phyloP scores from a whole-genome alignment of 208 protist species.

The Crithidia mellificae region DNA sequence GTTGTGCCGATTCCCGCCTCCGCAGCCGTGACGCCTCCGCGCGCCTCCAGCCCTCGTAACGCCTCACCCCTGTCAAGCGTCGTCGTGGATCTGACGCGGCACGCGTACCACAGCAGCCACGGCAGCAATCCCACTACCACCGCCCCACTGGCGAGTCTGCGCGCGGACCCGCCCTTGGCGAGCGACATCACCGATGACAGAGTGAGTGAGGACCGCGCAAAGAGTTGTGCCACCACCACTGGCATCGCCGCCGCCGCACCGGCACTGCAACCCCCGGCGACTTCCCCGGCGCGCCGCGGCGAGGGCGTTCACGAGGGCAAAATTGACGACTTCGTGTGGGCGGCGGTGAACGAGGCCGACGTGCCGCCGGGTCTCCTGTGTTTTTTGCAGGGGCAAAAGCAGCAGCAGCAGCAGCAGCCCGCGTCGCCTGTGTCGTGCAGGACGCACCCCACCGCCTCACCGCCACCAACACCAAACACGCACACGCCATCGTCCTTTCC shows the following conservation, averaged over 20 bases:
- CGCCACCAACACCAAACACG: not conserved
- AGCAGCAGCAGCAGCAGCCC: not conserved
- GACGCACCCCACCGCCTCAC: too few relatives aligned
- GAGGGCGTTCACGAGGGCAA: not conserved
- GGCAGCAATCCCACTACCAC: not conserved
- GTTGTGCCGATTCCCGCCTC: too few relatives aligned
- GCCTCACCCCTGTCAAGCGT: not conserved
- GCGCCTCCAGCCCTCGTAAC: too few relatives aligned
- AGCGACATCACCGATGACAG: not conserved
- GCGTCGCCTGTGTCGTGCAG: not conserved
- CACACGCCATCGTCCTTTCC: not conserved
- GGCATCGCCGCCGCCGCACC: too few relatives aligned
- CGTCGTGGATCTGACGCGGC: not conserved
- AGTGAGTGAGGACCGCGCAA: too few relatives aligned
- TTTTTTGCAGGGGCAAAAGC: slow-evolving; percentile 23
- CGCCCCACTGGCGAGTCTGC: not conserved
- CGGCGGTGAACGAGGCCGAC: slow-evolving; percentile 24
- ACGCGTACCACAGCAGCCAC: not conserved
- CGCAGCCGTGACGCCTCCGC: too few relatives aligned
- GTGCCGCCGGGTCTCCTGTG: slow-evolving; percentile 26
- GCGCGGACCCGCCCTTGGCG: not conserved
- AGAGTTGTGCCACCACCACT: too few relatives aligned
- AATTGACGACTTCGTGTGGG: slow-evolving; percentile 15
- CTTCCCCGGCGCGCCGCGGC: not conserved
- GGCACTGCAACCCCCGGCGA: too few relatives aligned